Evolutionary conservation across 1,284 basidiomycete species (phyloP).

Genomic region (Takashimella tepidaria): DNA sequence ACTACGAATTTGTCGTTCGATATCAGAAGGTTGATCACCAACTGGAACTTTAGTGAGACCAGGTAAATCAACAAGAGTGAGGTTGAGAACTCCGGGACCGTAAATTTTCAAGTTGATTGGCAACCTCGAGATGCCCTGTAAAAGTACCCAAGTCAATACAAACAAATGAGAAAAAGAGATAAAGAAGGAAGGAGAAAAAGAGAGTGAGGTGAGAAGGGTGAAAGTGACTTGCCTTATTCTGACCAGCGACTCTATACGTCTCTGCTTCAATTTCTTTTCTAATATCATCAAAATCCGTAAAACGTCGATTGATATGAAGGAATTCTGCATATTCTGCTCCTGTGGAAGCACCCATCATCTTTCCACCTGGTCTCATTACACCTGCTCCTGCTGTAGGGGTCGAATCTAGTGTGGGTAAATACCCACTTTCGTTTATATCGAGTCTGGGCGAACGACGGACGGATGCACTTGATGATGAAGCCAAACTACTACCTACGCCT

Average conservation of each 20-base stretch:
- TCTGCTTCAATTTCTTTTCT: conserved; percentile 97
- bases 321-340: conserved; percentile 91
- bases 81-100: conserved; percentile 88
- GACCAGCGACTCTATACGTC: conserved; percentile 93
- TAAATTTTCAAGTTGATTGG: conserved; percentile 93
- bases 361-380: conserved; percentile 31
- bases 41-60: conserved; percentile 94
- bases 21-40: conserved; percentile 65
- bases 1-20: conserved; percentile 92
- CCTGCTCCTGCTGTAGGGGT: conserved; percentile 25
- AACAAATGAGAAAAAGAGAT: too few species aligned
- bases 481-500: background rate
- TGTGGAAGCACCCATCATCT: conserved; percentile 30
- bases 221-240: conserved; percentile 72
- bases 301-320: conserved; percentile 90
- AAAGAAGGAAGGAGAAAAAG: background rate
- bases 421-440: conserved; percentile 26
- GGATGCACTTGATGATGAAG: background rate
- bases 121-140: conserved; percentile 79
- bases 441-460: conserved; percentile 19
- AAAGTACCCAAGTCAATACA: too few species aligned
- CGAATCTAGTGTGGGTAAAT: conserved; percentile 34
- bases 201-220: background rate
- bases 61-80: conserved; percentile 93
- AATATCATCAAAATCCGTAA: conserved; percentile 91